Evolutionary conservation across 1,284 basidiomycete species (phyloP), one percentile per base, ranked within the genome.

Genomic region (Boletus holoroseus): DNA sequence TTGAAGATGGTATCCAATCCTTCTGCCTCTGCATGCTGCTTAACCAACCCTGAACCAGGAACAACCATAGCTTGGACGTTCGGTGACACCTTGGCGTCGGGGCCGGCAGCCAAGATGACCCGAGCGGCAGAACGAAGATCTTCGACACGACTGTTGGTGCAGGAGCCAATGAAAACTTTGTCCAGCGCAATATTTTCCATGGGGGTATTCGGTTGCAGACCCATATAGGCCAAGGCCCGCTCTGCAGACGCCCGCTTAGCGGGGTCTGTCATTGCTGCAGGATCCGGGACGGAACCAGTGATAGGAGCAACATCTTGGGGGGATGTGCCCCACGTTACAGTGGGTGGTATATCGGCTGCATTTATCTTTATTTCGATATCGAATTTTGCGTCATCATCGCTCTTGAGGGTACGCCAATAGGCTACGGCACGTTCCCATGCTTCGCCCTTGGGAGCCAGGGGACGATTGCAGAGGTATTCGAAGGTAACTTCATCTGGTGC

Each of bases 131-230:
- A 67, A 38, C 63, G 88, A 52, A 97, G 76, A 71, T 97, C 94
- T 70, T 97, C 94, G 60, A 97, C 94, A 55, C 94, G 91, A 57
- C 90, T 89, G 75, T 97, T 97, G 58, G 94, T 97, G 77, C 94
- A 97, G 15, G 94, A 97, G 22, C 94, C 94, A 58, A 97, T 90
- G 77, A 97, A 97, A 35, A 94, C 85, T 71, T 96, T 97, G 78
- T 96, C 91, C 57, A 97, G 72, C 56, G 77, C 76, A 69, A 97
- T 78, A 49, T 92, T 81, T 71, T 94, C 81, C 82, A 97, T 91
- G 20, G 74, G 82, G 3, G 83, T 91, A 66, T 89, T 89, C 3
- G 94, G 76, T 32, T 76, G 75, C 56, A 97, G 82, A 44, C 90
- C 94, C 94, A 97, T 96, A 72, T 97, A 97, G 54, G 83, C 75